Conservation (phyloP, 306 rosid genomes). For the Luffa acutangula region DNA sequence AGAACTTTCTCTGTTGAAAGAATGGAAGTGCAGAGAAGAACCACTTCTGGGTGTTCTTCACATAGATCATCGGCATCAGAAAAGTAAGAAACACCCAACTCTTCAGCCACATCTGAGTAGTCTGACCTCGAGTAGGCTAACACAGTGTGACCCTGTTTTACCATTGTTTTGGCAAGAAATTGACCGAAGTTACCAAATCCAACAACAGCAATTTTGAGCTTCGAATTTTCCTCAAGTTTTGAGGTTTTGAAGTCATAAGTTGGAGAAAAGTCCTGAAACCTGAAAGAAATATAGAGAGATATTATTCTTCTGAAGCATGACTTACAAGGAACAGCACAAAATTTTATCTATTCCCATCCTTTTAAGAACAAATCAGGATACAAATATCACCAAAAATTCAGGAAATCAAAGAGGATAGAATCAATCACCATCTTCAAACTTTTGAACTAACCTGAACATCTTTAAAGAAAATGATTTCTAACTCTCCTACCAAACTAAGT, state of each 20-base stretch:
- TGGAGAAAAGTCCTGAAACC: conserved; percentile 17
- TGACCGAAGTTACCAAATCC: conserved; percentile 97
- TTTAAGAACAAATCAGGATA: not conserved
- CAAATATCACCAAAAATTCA: not conserved
- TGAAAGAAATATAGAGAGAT: conserved; percentile 12
- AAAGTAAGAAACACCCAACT: conserved; percentile 53
- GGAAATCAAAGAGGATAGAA: not conserved
- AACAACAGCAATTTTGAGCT: conserved; percentile 61
- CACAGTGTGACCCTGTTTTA: conserved; percentile 58
- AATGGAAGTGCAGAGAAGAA: conserved; percentile 77
- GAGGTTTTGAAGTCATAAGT: conserved; percentile 11
- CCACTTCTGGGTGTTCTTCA: conserved; percentile 89
- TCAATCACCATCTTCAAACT: not conserved
- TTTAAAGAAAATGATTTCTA: not conserved
- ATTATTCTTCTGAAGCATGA: conserved; percentile 2
- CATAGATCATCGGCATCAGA: conserved; percentile 60
- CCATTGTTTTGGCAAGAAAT: conserved; percentile 62
- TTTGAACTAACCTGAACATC: not conserved
- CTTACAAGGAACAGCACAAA: conserved; percentile 3
- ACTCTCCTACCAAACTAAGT: not conserved
- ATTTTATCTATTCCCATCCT: not conserved
- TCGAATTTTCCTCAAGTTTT: conserved; percentile 23
- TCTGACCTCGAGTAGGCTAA: conserved; percentile 73
- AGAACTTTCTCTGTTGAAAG: conserved; percentile 71
- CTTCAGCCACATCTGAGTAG: conserved; percentile 49